Evolutionary conservation across 257 asterid species (phyloP).

Genomic region (Gentiana macrophylla): DNA sequence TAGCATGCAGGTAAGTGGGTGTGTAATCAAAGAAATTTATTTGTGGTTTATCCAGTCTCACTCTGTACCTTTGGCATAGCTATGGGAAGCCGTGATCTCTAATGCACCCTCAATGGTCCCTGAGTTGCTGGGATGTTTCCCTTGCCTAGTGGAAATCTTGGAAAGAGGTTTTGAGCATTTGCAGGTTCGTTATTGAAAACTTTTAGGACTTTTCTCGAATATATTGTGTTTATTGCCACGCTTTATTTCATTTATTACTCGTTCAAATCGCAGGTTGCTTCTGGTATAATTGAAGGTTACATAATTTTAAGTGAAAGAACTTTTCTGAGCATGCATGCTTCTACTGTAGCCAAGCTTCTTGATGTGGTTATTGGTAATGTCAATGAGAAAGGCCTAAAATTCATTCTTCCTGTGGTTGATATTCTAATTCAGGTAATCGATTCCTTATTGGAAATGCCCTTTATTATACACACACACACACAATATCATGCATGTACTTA

Average conservation of each 20-base stretch:
- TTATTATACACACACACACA: too few relatives aligned
- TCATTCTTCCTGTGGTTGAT: slow-evolving; percentile 83
- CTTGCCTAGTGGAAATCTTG: slow-evolving; percentile 77
- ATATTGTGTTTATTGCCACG: slow-evolving; percentile 2
- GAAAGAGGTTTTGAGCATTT: slow-evolving; percentile 81
- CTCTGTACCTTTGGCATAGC: slow-evolving; percentile 31
- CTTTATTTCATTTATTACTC: background rate
- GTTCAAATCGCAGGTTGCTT: slow-evolving; percentile 56
- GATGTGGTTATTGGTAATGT: slow-evolving; percentile 84
- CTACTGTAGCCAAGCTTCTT: slow-evolving; percentile 66
- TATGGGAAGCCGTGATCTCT: slow-evolving; percentile 93
- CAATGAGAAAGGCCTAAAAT: slow-evolving; percentile 74
- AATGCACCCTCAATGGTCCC: slow-evolving; percentile 84
- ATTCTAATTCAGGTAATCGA: slow-evolving; percentile 76
- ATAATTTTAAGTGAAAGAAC: slow-evolving; percentile 76
- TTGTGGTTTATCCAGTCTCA: background rate
- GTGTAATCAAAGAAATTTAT: slow-evolving; percentile 1
- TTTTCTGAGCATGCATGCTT: slow-evolving; percentile 72
- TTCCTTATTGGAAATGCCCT: background rate
- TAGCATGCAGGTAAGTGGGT: slow-evolving; percentile 69
- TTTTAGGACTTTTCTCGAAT: slow-evolving; percentile 2
- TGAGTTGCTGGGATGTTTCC: slow-evolving; percentile 70
- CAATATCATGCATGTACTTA: too few relatives aligned
- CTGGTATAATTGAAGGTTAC: slow-evolving; percentile 80
- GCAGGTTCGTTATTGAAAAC: slow-evolving; percentile 33